These are phyloP conservation scores for Trichoderma atroviride DNA, from an alignment of 2,329 filamentous ascomycete species.

Conservation along the genomic window DNA sequence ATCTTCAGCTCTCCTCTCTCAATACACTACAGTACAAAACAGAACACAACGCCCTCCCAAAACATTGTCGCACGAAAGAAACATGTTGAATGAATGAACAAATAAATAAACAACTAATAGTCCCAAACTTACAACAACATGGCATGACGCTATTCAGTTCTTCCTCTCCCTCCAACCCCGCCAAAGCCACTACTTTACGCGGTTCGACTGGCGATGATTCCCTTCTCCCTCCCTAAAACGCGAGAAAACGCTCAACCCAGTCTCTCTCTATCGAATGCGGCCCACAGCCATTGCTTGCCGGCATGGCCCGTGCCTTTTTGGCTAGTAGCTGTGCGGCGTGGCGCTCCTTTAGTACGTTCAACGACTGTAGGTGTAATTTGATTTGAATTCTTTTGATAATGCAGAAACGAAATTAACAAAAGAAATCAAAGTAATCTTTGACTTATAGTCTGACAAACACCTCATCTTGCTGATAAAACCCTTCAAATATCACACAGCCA, in stretches of 20 bases:
- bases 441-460: background rate
- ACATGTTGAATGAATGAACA: background rate
- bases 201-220: background rate
- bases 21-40: background rate
- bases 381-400: background rate
- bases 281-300: background rate
- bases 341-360: background rate
- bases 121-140: background rate
- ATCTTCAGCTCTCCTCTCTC: background rate
- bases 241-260: background rate
- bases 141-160: background rate
- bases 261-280: background rate
- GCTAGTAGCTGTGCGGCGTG: background rate
- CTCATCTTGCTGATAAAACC: background rate
- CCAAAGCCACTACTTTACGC: constrained; percentile 14
- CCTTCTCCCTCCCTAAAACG: constrained; percentile 14
- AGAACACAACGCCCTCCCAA: background rate
- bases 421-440: background rate
- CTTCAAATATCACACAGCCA: background rate
- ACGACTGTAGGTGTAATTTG: background rate
- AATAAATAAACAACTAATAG: background rate
- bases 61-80: background rate
- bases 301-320: constrained; percentile 22
- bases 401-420: background rate
- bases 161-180: constrained; percentile 5